These are phyloP conservation scores for Linum tenue DNA, from an alignment of 345 rosid species.

Conservation along the genomic window DNA sequence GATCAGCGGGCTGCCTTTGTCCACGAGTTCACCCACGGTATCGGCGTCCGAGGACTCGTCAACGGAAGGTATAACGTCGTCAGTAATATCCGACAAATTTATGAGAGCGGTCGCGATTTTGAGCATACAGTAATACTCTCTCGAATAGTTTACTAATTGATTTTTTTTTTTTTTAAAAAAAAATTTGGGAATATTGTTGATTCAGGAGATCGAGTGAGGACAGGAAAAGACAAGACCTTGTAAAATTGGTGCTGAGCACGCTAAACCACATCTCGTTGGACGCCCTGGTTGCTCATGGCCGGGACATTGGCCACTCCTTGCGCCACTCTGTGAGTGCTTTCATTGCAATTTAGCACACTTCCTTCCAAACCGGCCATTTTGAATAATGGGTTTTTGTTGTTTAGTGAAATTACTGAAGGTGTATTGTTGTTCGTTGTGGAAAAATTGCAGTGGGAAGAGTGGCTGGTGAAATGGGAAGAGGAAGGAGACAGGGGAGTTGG, in stretches of 20 bases:
- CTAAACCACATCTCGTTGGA: conserved; percentile 56
- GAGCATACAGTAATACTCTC: neutral
- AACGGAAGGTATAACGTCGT: conserved; percentile 36
- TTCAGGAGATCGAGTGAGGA: conserved; percentile 30
- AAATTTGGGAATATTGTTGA: neutral
- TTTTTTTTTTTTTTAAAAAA: neutral
- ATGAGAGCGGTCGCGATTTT: too few relatives aligned
- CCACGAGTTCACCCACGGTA: conserved; percentile 30
- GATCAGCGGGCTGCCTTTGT: conserved; percentile 41
- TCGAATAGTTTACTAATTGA: neutral
- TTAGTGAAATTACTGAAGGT: neutral
- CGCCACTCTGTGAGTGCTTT: conserved; percentile 49
- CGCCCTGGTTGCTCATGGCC: conserved; percentile 43
- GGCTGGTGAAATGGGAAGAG: conserved; percentile 52
- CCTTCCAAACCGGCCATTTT: neutral
- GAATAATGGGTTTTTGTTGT: conserved; percentile 2
- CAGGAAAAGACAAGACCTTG: conserved; percentile 31
- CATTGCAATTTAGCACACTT: too few relatives aligned
- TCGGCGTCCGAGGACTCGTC: conserved; percentile 12
- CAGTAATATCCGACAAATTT: too few relatives aligned
- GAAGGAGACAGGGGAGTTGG: conserved; percentile 42
- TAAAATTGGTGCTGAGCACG: conserved; percentile 35
- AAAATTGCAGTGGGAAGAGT: conserved; percentile 60
- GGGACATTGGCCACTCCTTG: conserved; percentile 38
- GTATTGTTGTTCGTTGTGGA: neutral